Evolutionary conservation across 2,329 filamentous ascomycete species (phyloP).

Genomic region (Venturia aucupariae): DNA sequence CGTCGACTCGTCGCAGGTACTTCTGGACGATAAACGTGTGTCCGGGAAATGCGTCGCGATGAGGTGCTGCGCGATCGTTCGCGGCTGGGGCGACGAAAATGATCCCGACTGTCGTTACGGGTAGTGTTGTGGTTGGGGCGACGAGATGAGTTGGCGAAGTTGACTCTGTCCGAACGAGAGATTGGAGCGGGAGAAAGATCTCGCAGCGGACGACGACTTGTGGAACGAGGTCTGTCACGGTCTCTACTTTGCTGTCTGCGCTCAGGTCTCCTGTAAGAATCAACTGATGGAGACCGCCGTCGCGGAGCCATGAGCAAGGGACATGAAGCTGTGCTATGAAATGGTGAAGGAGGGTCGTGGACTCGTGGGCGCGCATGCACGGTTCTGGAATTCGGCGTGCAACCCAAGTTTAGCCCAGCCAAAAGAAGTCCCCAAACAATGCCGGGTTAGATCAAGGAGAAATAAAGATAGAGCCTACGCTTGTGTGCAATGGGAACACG

Average conservation of each 20-base stretch:
- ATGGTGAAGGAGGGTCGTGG: conserved; percentile 5
- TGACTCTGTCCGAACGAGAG: neutral
- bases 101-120: conserved; percentile 18
- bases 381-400: neutral
- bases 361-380: neutral
- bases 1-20: conserved; percentile 19
- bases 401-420: neutral
- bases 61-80: conserved; percentile 16
- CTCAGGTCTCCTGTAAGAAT: conserved; percentile 5
- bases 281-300: conserved; percentile 13
- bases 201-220: conserved; percentile 4
- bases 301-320: conserved; percentile 11
- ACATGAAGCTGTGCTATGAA: conserved; percentile 9
- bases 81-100: conserved; percentile 26
- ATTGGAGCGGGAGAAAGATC: neutral
- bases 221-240: conserved; percentile 10
- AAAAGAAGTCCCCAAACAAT: neutral
- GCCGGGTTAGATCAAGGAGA: neutral
- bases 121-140: conserved; percentile 1
- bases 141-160: conserved; percentile 2
- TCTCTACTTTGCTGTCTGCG: conserved; percentile 5
- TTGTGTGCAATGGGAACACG: neutral
- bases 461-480: conserved; percentile 6
- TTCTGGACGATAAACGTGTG: conserved; percentile 27
- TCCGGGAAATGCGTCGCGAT: conserved; percentile 17